These are phyloP conservation scores for Fusarium xyrophilum DNA, from an alignment of 2,329 filamentous ascomycete species.

Conservation along the genomic window DNA sequence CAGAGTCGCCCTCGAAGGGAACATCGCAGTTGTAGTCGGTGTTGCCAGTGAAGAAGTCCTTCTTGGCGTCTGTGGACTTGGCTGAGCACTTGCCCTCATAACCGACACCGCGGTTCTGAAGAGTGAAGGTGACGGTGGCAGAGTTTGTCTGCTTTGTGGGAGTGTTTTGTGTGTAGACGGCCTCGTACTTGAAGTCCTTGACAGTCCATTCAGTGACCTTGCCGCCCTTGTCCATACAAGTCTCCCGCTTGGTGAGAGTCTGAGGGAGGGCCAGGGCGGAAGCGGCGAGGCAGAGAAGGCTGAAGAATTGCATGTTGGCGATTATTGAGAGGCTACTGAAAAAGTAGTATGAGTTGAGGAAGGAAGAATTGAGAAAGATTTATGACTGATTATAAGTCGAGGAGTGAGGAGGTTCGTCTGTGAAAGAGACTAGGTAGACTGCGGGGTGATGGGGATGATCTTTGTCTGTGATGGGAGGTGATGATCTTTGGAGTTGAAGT, in stretches of 20 bases:
- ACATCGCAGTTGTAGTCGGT: slow-evolving; percentile 53
- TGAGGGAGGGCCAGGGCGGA: slow-evolving; percentile 40
- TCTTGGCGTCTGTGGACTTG: slow-evolving; percentile 49
- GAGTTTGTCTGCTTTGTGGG: slow-evolving; percentile 57
- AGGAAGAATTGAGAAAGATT: neutral
- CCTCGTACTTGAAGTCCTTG: slow-evolving; percentile 55
- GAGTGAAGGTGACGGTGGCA: slow-evolving; percentile 56
- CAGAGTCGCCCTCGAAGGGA: slow-evolving; percentile 40
- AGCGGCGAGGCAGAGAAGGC: slow-evolving; percentile 40
- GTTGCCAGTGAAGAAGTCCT: slow-evolving; percentile 60
- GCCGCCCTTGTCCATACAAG: slow-evolving; percentile 37
- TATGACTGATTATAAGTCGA: slow-evolving; percentile 1
- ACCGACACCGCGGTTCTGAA: slow-evolving; percentile 55
- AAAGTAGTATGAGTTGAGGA: neutral
- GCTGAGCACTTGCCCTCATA: slow-evolving; percentile 51
- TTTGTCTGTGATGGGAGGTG: slow-evolving; percentile 18
- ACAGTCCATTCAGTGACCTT: slow-evolving; percentile 49
- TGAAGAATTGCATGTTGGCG: slow-evolving; percentile 40
- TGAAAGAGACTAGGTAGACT: neutral
- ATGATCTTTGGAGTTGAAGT: slow-evolving; percentile 19
- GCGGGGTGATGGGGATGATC: slow-evolving; percentile 25
- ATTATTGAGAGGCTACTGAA: neutral
- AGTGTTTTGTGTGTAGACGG: slow-evolving; percentile 55
- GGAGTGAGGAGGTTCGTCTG: slow-evolving; percentile 17
- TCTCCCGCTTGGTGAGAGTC: slow-evolving; percentile 14